Evolutionary conservation across 768 basidiomycete genomes (phyloP), one percentile per base, ranked within the genome.

Genomic region (Mrakia frigida): DNA sequence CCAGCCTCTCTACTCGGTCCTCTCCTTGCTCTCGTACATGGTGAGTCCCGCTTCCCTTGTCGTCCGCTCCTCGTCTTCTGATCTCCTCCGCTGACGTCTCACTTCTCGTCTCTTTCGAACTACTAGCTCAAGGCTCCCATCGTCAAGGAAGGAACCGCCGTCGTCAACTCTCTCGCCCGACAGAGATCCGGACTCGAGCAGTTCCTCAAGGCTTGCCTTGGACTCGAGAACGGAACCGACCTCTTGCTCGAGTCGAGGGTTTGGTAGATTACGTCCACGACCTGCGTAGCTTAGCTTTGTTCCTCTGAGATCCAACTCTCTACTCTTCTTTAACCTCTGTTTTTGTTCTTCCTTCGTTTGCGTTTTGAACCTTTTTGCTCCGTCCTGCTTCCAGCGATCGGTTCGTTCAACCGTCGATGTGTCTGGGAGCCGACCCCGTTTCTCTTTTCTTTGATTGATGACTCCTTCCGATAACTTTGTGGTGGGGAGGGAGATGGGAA

Each of bases 21-120:
- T 99, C 74, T 96, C 94, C 56, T 88, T 98, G 78, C 87, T 98
- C 74, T 92, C 90, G 60, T 98, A 95, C 87, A 96, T 98, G 94
- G 90, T 96, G 85, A 97, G 71, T 69, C 21, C 9, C 21, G 2
- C 28, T 10, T n/a, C 41, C 13, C 41, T 37, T 73, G 4, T 21
- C 23, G 23, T 35, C 53, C 31, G 16, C 21, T 18, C 21, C 23
- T 59, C 46, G 14, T 31, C n/a, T 23, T 56, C 52, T 9, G 9
- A 37, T 73, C 10, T 21, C 23, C 10, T 35, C 53, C 35, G 18
- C 5, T 41, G 39, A 5, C 11, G 16, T 50, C 18, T 50, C 31
- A 14, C 21, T 18, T 9, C 23, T 59, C 46, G 14, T 31, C n/a
- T n/a, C n/a, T 21, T 23, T 56, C 52, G 6, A 14, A 37, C 23